Base-by-base conservation (phyloP, 352 stramenopile species). In the Phytopythium chamaehyphon region DNA sequence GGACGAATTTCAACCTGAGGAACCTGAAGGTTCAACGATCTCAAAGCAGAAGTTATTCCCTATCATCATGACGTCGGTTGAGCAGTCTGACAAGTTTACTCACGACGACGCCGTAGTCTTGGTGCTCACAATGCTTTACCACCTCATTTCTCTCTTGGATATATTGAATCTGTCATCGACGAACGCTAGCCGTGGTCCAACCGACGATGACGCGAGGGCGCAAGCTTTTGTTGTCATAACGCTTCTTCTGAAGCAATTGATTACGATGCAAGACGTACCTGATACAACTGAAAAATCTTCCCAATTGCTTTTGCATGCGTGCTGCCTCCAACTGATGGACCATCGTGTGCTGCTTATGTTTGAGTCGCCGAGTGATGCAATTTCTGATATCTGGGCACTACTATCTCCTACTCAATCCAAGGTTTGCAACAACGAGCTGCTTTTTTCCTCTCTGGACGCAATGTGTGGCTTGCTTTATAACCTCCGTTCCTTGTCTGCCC, bases 311-410 rank as follows among this genome's bases (percentile, higher is more conserved):
- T n/a, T n/a, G n/a, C 55, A 60, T 33, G 70, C 49, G 18, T 59
- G 70, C 46, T 79, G 61, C 9, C 37, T 79, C 19, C 57, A 45
- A 16, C 77, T 71, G 24, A 40, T 89, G 18, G 59, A 86, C 24
- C 71, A 73, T 23, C 70, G 59, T 18, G 72, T 76, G 23, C 54
- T 89, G 40, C 57, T 89, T 5, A 62, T 83, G 6, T 86, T 86
- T 39, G 71, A 87, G 40, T 69, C 62, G 22, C 78, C 78, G 1
- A 66, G 59, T 11, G 61, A 73, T n/a, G 51, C 85, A 1, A 53
- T 89, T 10, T 53, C 55, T 22, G 65, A 66, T n/a, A 43, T 85
- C 24, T 61, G 66, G 46, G 24, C 31, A 48, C 22, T 57, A n/a
- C 39, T 74, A 33, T 21, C 42, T 19, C 14, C 43, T 36, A 7